Conservation (phyloP, 2,329 filamentous ascomycete genomes). For the Cryphonectria nitschkei region DNA sequence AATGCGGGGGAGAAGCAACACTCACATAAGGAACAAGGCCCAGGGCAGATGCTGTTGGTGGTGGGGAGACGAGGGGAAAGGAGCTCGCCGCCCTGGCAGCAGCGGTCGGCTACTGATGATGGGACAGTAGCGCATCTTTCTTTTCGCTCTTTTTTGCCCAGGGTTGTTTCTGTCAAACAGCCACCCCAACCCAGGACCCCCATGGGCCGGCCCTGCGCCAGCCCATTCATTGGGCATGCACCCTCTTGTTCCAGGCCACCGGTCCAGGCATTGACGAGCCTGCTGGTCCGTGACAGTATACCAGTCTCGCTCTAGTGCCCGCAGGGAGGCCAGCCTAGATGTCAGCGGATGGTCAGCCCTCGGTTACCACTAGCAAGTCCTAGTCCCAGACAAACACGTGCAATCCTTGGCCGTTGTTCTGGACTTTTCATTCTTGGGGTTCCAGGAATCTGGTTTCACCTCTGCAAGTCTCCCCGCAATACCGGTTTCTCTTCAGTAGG, state of each 20-base stretch:
- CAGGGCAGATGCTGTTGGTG: not conserved
- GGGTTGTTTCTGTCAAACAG: not conserved
- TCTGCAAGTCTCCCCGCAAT: not conserved
- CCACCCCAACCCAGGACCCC: not conserved
- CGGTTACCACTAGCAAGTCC: not conserved
- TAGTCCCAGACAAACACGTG: not conserved
- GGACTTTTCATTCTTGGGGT: not conserved
- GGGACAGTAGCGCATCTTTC: not conserved
- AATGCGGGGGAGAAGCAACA: slow-evolving; percentile 5
- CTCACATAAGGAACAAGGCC: not conserved
- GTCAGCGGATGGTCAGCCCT: not conserved
- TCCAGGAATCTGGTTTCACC: not conserved
- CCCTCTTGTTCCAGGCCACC: not conserved
- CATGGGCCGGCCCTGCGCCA: not conserved
- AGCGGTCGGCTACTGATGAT: not conserved
- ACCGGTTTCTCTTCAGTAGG: not conserved
- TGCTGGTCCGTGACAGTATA: not conserved
- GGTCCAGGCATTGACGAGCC: not conserved
- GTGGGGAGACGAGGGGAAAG: too few species aligned
- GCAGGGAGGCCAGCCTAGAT: not conserved
- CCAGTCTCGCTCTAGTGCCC: not conserved
- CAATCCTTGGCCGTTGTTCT: not conserved
- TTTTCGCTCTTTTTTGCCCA: not conserved
- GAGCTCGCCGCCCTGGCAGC: not conserved
- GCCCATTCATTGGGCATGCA: not conserved